Base-by-base conservation (phyloP, 371 early-diverging fungal genomes). In the Mortierella sp. region DNA sequence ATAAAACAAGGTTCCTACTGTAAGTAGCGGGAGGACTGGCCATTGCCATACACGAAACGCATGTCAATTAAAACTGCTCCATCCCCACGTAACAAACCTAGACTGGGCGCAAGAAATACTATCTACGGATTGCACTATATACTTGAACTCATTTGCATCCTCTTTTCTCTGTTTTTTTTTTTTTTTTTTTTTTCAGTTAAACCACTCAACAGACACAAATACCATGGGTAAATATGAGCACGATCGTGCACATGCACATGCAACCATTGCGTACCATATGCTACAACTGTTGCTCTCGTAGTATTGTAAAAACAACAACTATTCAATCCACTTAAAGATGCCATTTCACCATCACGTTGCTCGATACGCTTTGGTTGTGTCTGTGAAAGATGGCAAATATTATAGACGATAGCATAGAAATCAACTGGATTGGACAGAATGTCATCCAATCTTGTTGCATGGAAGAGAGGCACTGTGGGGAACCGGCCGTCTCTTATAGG, bases 221-320 rank as follows among this genome's bases (percentile, higher is more conserved):
- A 50, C 8, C 50, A 50, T 50, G 50, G 50, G 50, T n/a, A 50
- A 50, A 50, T 50, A 16, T 50, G 50, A 50, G 50, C 50, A 50
- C n/a, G 50, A 16, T 16, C 13, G 16, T 16, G 19, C 48, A 48
- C 48, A 48, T 50, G n/a, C 50, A 21, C 50, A 50, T 5, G n/a
- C 5, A 16, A n/a, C n/a, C 50, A 7, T 50, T 50, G n/a, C 5
- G 8, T n/a, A n/a, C 50, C 50, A n/a, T 2, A 36, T 36, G 36
- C 36, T 36, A 6, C 36, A 0, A 6, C 6, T 36, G 36, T 36
- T 36, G 36, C 36, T 36, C 6, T 36, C 6, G 36, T 36, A 36
- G 36, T 36, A 11, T 16, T 16, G 15, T 45, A 11, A 11, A 11
- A 45, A 45, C 16, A 45, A 45, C 16, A 16, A 45, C 15, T 15